Evolutionary conservation across 495 filamentous ascomycete species (phyloP), one percentile per base, ranked within the genome.

Genomic region (Parachaetomium inaequale): DNA sequence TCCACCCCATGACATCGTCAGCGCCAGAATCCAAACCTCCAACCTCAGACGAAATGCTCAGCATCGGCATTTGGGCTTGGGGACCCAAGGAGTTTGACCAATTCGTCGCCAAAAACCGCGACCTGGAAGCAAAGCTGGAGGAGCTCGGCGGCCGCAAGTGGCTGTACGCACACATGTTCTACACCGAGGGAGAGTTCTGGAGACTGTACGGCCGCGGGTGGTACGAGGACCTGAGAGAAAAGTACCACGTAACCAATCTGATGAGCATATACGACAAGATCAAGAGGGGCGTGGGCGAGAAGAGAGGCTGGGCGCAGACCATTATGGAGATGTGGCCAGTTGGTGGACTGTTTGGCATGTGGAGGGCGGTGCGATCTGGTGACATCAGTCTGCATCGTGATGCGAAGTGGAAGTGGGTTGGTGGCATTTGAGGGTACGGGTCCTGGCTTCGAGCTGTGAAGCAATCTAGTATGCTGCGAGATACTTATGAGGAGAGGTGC

Each of bases 231-330:
- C 19, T 46, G 42, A 19, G 42, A 5, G 42, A 46, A 19, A n/a
- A 17, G 19, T 46, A 46, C 42, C 42, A 46, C 19, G 42, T 17
- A 11, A 46, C 42, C 19, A 46, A 23, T 23, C n/a, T 46, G 42
- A n/a, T 46, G n/a, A 46, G n/a, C 42, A 46, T 46, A 46, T 46
- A 46, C n/a, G 42, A 46, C 5, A 46, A 46, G 42, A 46, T 46
- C 7, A 23, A 17, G 19, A 46, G 14, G 8, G 8, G 42, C n/a
- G 42, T 7, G 10, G 42, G 4, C n/a, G 42, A n/a, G n/a, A 7
- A 15, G n/a, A 46, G n/a, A 17, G 7, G n/a, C 5, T 23, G 42
- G 42, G 17, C 19, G 42, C 42, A 23, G 42, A 46, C 42, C 10
- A 23, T 23, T 1, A 46, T 0, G 42, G 42, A 46, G 19, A n/a